Conservation (phyloP, 148 eudicot species). For the Hydrangea macrophylla region DNA sequence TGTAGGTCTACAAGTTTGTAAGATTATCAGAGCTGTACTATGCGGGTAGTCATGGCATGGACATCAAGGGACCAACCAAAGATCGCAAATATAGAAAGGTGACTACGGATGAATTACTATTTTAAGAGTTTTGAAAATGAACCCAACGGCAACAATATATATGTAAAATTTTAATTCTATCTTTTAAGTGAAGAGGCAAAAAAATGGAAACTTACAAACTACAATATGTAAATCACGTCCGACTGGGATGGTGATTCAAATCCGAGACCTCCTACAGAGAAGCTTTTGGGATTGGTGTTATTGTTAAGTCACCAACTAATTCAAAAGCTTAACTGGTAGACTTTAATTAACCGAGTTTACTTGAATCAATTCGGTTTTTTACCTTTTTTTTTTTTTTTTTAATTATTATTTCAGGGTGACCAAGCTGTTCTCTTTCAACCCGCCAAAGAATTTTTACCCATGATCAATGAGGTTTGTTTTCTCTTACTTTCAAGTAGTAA, state of each 20-base stretch:
- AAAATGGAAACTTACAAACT: no score
- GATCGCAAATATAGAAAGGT: conserved; percentile 35
- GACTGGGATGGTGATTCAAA: no score
- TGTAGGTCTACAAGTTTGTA: conserved; percentile 73
- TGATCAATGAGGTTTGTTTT: conserved; percentile 55
- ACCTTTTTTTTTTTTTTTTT: background rate
- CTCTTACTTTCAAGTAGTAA: background rate
- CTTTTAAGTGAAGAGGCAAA: no score
- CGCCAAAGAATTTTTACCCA: conserved; percentile 67
- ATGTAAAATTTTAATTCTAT: no score
- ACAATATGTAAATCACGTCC: no score
- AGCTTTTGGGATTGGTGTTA: no score
- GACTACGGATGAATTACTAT: conserved; percentile 3
- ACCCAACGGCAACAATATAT: no score
- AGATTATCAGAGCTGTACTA: conserved; percentile 76
- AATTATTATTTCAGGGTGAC: conserved; percentile 32
- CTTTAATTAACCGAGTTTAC: no score
- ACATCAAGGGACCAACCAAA: conserved; percentile 73
- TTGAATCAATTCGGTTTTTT: background rate
- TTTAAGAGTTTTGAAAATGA: no score
- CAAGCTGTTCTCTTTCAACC: conserved; percentile 72
- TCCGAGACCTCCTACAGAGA: no score
- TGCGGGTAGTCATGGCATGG: conserved; percentile 99
- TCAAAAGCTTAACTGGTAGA: no score
- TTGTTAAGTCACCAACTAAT: no score